Evolutionary conservation across 1,284 basidiomycete species (phyloP).

Genomic region (Pseudozyma hubeiensis): DNA sequence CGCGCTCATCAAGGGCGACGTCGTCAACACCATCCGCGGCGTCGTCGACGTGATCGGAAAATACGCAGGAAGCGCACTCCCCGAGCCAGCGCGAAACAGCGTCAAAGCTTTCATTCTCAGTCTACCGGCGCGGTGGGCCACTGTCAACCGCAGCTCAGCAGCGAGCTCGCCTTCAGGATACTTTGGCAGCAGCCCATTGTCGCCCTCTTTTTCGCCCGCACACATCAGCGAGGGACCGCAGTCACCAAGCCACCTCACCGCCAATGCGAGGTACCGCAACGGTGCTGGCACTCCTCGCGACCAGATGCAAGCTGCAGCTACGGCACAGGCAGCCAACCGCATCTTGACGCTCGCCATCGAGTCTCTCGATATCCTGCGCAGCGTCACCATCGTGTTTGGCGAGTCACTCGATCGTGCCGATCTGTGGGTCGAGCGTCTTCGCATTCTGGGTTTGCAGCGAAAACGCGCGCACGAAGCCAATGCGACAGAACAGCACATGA

Average conservation of each 20-base stretch:
- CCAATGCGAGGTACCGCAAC: conserved; percentile 26
- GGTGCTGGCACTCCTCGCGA: conserved; percentile 36
- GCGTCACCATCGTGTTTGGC: conserved; percentile 85
- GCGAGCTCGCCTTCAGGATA: conserved; percentile 34
- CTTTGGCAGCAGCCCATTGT: conserved; percentile 58
- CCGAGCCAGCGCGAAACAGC: conserved; percentile 81
- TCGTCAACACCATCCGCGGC: conserved; percentile 85
- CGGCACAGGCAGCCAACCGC: conserved; percentile 78
- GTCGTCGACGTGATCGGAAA: conserved; percentile 88
- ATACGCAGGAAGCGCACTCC: conserved; percentile 84
- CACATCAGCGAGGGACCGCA: conserved; percentile 46
- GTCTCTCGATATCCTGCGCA: conserved; percentile 88
- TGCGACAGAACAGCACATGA: conserved; percentile 23
- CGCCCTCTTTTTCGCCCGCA: conserved; percentile 59
- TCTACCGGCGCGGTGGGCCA: conserved; percentile 82
- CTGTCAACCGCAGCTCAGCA: conserved; percentile 53
- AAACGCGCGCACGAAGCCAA: conserved; percentile 59
- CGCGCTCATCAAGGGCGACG: conserved; percentile 79
- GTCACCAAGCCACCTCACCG: conserved; percentile 40
- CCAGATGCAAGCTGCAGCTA: conserved; percentile 53
- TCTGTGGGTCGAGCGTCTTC: conserved; percentile 74
- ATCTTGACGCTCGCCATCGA: conserved; percentile 87
- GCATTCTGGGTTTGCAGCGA: conserved; percentile 57
- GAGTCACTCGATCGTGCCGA: conserved; percentile 89
- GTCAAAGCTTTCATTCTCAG: conserved; percentile 84